Evolutionary conservation across 805 yeast species (phyloP), one percentile per base, ranked within the genome.

Genomic region (Saturnispora hagleri): DNA sequence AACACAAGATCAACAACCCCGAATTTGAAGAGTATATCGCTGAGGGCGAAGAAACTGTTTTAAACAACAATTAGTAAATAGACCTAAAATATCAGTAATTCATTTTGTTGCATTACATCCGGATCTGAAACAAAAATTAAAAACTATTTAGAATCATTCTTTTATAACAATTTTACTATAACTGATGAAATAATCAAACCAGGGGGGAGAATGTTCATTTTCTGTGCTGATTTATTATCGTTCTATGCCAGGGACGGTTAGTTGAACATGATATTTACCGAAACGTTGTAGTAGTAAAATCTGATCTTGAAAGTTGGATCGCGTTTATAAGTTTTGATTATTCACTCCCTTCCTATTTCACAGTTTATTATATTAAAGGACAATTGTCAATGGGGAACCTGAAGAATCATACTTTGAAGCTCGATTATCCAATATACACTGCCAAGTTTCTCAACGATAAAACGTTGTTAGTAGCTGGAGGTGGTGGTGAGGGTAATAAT

Each of bases 401-500:
- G n/a, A 36, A 62, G 45, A 56, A 54, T 8, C 49, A 58, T 47
- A 50, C 65, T 0, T 52, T 64, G 9, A 65, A 64, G 35, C 43
- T 66, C 15, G 91, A 87, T 2, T 86, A 82, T 60, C 98, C 99
- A 1, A 74, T 89, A 12, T 86, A 84, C 59, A 91, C 89, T 2
- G 83, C 91, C 50, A 78, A 79, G 54, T 89, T 88, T 63, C 71
- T 82, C 44, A 73, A 77, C 57, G 75, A 81, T 56, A 69, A 72
- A 54, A 76, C 82, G 1, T 65, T 90, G 27, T 66, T 89, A 47
- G 84, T 84, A 28, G 81, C 89, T 3, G 99, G 99, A 42, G 99
- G 99, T 44, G 97, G 97, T 31, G 98, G 97, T 26, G 95, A 88
- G 65, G 96, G 96, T 9, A 82, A 82, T 61, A 84, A 88, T 61